Evolutionary conservation across 2,329 filamentous ascomycete genomes (phyloP).

Genomic region (Diplodia sapinea): DNA sequence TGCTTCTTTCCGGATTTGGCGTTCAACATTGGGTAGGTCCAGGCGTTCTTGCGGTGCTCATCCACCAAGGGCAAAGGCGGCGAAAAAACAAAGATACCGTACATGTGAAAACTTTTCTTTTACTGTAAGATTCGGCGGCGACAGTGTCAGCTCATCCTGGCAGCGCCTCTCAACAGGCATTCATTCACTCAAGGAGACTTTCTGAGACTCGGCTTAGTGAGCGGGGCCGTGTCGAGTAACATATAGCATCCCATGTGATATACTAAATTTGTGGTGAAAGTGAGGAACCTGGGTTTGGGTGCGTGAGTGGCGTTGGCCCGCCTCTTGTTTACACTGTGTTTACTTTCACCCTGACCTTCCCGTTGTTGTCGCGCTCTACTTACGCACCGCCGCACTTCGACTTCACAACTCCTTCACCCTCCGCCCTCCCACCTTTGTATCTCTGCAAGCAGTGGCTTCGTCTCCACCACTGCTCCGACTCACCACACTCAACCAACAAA

Average conservation of each 20-base stretch:
- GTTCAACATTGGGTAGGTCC: constrained; percentile 20
- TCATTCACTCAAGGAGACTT: not conserved
- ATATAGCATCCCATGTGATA: not conserved
- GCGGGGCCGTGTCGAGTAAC: not conserved
- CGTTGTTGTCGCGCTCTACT: constrained; percentile 5
- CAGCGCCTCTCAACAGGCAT: constrained; percentile 28
- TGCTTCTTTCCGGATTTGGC: not conserved
- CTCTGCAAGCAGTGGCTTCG: not conserved
- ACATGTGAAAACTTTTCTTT: constrained; percentile 21
- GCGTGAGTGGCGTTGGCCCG: not conserved
- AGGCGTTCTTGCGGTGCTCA: constrained; percentile 30
- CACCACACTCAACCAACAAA: not conserved
- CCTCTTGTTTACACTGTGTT: constrained; percentile 8
- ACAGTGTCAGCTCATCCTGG: constrained; percentile 19
- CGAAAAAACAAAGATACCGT: constrained; percentile 26
- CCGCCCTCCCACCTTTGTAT: not conserved
- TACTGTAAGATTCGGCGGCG: constrained; percentile 20
- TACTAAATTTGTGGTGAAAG: not conserved
- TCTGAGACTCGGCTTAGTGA: not conserved
- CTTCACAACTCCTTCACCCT: not conserved
- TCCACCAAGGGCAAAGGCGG: constrained; percentile 29
- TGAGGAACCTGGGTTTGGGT: not conserved
- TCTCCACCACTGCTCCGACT: not conserved
- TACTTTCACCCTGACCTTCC: constrained; percentile 10
- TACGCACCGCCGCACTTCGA: not conserved